Percentiles rank a stretch among this genome's conserved stretches.
Conservation (phyloP, 345 rosid species). For the Melastoma malabathricum region DNA sequence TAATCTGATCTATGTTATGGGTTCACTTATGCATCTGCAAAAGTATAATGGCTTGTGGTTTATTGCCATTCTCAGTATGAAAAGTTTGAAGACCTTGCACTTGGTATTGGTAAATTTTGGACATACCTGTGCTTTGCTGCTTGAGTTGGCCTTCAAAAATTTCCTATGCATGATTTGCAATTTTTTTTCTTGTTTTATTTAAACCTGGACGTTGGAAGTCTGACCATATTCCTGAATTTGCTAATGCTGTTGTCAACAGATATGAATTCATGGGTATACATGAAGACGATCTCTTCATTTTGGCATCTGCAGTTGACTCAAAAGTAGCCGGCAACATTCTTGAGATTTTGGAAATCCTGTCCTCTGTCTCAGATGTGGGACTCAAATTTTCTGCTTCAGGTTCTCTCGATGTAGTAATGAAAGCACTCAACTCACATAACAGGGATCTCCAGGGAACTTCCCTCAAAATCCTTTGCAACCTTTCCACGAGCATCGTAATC, state of each 20-base stretch:
- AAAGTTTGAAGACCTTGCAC: too few species aligned
- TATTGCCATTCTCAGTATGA: too few species aligned
- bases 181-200: too few species aligned
- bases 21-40: too few species aligned
- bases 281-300: conserved; percentile 32
- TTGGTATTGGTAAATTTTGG: too few species aligned
- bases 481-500: conserved; percentile 34
- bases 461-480: conserved; percentile 35
- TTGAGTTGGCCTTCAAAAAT: too few species aligned
- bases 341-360: conserved; percentile 38
- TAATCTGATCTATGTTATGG: too few species aligned
- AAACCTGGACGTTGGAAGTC: too few species aligned
- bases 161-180: too few species aligned
- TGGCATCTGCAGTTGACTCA: conserved; percentile 39
- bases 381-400: conserved; percentile 37
- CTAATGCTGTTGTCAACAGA: conserved; percentile 28
- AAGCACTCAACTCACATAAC: conserved; percentile 26
- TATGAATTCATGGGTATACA: conserved; percentile 21
- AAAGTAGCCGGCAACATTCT: conserved; percentile 43
- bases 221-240: too few species aligned
- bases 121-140: too few species aligned
- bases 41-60: too few species aligned
- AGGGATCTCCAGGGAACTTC: conserved; percentile 36
- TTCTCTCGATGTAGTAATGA: conserved; percentile 31
- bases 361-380: conserved; percentile 22